Evolutionary conservation across 225 moss, liverwort and hornwort genomes (phyloP), one percentile per base, ranked within the genome.

Genomic region (Pseudoscleropodium purum): DNA sequence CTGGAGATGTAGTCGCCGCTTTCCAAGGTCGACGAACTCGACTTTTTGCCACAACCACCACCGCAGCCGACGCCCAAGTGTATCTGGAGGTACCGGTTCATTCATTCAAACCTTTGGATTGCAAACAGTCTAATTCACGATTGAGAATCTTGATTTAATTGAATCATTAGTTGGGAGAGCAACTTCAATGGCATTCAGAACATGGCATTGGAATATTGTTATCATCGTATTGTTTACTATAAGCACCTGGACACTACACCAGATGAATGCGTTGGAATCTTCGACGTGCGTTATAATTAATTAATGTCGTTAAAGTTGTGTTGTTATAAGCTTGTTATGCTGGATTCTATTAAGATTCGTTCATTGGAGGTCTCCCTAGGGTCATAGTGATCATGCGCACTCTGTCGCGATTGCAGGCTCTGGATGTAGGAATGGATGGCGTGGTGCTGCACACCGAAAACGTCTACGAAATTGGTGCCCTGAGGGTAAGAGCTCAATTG

Each of bases 1-100:
- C 97, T 37, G 95, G 95, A 85, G 95, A 98, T 63, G 90, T 98
- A 73, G 94, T 98, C 9, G 96, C 96, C 39, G 96, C 98, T 69
- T 98, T 97, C 83, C 96, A 97, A 93, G 96, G 95, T 59, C 92
- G 96, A 69, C 91, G 81, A 82, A 95, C 97, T 57, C 94, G 88
- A 43, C 92, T 98, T 41, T 97, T 96, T 84, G 98, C 97, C 37
- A 95, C 96, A 11, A 95, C 98, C 34, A 90, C 70, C n/a, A 91
- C 89, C 63, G 98, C 98, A 57, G 89, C 84, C 47, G 95, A 98
- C 87, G 96, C 96, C 56, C 93, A 97, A 90, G 94, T 98, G 19
- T 98, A 96, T 77, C 84, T 93, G 37, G 93, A 94, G 91, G 92
- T 92, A 82, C 36, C 33, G 18, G 54, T n/a, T 54, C 68, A 37